Conservation (phyloP, 1,284 basidiomycete genomes). For the Ceratobasidium sp. region DNA sequence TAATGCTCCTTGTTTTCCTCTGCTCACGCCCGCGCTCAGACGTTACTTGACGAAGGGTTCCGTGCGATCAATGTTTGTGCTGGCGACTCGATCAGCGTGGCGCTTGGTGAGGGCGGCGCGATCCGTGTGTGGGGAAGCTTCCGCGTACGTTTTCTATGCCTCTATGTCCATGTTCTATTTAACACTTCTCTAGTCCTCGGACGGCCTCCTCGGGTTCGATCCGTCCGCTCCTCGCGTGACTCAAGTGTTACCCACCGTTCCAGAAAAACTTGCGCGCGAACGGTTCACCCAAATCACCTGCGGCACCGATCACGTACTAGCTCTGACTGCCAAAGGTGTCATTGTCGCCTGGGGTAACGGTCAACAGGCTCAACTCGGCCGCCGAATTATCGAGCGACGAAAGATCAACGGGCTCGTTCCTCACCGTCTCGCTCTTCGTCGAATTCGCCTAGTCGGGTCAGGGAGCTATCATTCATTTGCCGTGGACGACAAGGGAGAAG, state of each 20-base stretch:
- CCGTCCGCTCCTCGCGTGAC: conserved; percentile 49
- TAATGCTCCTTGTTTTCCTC: not conserved
- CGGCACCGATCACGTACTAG: conserved; percentile 64
- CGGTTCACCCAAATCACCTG: conserved; percentile 72
- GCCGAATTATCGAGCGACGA: conserved; percentile 58
- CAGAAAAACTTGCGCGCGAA: conserved; percentile 44
- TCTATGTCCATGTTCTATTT: not conserved
- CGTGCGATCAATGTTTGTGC: conserved; percentile 82
- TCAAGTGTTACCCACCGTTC: conserved; percentile 53
- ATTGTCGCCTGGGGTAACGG: conserved; percentile 65
- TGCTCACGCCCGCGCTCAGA: conserved; percentile 55
- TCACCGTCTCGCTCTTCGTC: conserved; percentile 56
- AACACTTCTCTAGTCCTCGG: conserved; percentile 58
- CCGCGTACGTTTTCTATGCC: conserved; percentile 64
- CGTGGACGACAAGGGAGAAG: conserved; percentile 69
- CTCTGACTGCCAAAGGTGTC: conserved; percentile 59
- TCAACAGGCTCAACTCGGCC: conserved; percentile 60
- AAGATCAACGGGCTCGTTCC: conserved; percentile 58
- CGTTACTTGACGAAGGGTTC: conserved; percentile 76
- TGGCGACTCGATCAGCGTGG: conserved; percentile 86
- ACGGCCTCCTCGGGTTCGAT: conserved; percentile 88
- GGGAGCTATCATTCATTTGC: conserved; percentile 70
- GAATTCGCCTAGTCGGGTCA: conserved; percentile 59
- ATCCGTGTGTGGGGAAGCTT: conserved; percentile 92
- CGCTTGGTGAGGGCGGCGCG: conserved; percentile 78